phyloP scores from a whole-genome alignment of 305 asterid genomes.

The Fraxinus latifolia region DNA sequence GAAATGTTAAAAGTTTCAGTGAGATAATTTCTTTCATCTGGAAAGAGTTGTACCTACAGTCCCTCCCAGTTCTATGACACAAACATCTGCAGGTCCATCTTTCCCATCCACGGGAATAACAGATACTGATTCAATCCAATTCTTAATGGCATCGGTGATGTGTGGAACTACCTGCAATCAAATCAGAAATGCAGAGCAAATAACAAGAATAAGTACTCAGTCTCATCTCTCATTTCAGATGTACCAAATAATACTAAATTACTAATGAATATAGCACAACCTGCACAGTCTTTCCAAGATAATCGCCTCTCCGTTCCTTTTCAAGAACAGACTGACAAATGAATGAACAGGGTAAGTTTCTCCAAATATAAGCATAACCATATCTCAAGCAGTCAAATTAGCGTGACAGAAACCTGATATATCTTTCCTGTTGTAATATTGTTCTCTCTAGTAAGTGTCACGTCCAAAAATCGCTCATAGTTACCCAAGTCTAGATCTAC shows the following conservation, averaged over 20 bases:
- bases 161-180: slow-evolving; percentile 77
- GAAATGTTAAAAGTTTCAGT: not conserved
- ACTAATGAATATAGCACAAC: slow-evolving; percentile 34
- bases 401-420: slow-evolving; percentile 61
- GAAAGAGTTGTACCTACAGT: slow-evolving; percentile 68
- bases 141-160: slow-evolving; percentile 81
- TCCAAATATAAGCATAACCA: slow-evolving; percentile 17
- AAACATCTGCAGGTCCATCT: slow-evolving; percentile 92
- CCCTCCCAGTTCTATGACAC: slow-evolving; percentile 96
- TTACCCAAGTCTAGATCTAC: slow-evolving; percentile 94
- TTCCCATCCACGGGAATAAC: slow-evolving; percentile 82
- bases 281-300: slow-evolving; percentile 90
- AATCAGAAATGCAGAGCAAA: slow-evolving; percentile 19
- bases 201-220: slow-evolving; percentile 1
- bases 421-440: slow-evolving; percentile 95
- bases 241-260: slow-evolving; percentile 9
- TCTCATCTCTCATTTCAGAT: not conserved
- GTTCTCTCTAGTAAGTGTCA: slow-evolving; percentile 82
- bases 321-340: slow-evolving; percentile 68
- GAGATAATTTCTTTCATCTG: not conserved
- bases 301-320: slow-evolving; percentile 69
- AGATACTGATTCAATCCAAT: slow-evolving; percentile 85
- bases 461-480: slow-evolving; percentile 84
- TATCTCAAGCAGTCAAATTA: not conserved
- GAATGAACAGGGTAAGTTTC: slow-evolving; percentile 26